Percentiles rank a stretch among this genome's conserved stretches.
phyloP scores from a whole-genome alignment of 805 yeast species.

The Allodekkera sacchari region DNA sequence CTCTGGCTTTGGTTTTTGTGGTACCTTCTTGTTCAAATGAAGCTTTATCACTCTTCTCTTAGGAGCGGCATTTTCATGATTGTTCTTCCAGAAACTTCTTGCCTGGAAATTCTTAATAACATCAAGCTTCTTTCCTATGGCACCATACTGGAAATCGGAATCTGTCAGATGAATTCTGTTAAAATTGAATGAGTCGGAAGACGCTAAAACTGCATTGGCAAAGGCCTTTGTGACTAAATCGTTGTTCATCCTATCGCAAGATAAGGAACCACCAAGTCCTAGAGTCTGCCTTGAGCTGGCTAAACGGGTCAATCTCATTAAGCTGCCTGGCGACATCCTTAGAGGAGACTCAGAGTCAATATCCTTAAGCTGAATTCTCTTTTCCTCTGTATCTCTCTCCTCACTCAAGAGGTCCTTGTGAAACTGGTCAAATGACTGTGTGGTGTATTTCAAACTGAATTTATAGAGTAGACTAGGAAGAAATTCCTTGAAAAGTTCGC shows the following conservation, averaged over 20 bases:
- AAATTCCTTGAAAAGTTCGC: constrained; percentile 76
- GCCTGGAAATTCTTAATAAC: constrained; percentile 39
- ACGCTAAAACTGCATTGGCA: constrained; percentile 20
- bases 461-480: constrained; percentile 75
- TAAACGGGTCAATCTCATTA: constrained; percentile 58
- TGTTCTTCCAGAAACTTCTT: constrained; percentile 29
- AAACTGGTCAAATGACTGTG: constrained; percentile 28
- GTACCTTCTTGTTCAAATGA: constrained; percentile 5
- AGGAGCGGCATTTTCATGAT: constrained; percentile 21
- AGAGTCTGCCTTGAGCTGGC: constrained; percentile 74
- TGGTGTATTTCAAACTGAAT: constrained; percentile 59
- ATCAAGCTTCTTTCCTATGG: constrained; percentile 29
- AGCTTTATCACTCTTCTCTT: constrained; percentile 20
- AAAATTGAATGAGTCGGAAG: constrained; percentile 17
- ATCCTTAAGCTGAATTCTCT: constrained; percentile 32
- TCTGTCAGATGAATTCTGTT: constrained; percentile 28
- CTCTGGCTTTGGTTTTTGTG: no score
- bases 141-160: constrained; percentile 17
- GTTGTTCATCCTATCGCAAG: constrained; percentile 26
- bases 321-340: constrained; percentile 51
- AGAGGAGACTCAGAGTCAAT: constrained; percentile 54
- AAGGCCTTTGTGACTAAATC: constrained; percentile 26
- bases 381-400: constrained; percentile 20
- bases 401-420: constrained; percentile 26
- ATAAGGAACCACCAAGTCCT: constrained; percentile 40